phyloP scores from a whole-genome alignment of 257 asterid genomes.

The Nicotiana paniculata region DNA sequence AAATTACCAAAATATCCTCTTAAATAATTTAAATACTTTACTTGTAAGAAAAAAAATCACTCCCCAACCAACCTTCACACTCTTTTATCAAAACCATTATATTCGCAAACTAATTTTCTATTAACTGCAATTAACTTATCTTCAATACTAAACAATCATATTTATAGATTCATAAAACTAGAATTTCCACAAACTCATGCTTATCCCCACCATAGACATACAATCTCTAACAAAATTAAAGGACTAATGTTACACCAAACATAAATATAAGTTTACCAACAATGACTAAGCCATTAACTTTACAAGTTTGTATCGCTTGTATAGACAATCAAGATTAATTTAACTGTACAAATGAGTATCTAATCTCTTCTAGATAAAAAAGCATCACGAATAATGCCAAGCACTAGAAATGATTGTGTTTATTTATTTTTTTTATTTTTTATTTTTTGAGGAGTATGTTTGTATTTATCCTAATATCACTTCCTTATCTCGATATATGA shows the following conservation, averaged over 20 bases:
- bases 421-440: not conserved
- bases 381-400: not conserved
- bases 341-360: not conserved
- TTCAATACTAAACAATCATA: not conserved
- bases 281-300: too few species aligned
- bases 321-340: not conserved
- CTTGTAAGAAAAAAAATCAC: too few species aligned
- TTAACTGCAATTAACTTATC: too few species aligned
- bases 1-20: too few species aligned
- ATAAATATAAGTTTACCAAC: too few species aligned
- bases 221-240: too few species aligned
- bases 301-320: too few species aligned
- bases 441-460: not conserved
- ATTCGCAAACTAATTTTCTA: too few species aligned
- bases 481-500: not conserved
- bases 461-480: not conserved
- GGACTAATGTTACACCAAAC: too few species aligned
- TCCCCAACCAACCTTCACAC: too few species aligned
- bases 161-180: not conserved
- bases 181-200: not conserved
- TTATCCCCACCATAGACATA: not conserved
- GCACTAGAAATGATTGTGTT: not conserved
- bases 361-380: not conserved
- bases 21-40: too few species aligned
- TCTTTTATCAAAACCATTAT: too few species aligned